phyloP scores from a whole-genome alignment of 306 rosid genomes.

The Prunus mira region DNA sequence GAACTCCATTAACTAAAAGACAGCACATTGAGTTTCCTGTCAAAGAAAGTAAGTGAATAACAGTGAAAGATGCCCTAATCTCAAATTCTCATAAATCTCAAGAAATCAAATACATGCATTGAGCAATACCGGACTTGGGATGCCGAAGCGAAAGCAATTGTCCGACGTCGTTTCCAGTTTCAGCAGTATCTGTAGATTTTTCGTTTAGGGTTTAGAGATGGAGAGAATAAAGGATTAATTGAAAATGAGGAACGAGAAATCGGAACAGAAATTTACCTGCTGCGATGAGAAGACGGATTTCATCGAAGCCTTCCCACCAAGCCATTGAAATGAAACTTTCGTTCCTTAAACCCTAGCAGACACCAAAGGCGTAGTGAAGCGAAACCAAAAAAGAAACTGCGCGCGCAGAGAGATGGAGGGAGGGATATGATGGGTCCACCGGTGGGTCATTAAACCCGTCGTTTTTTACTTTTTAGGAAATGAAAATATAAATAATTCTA shows the following conservation, averaged over 20 bases:
- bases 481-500: too few species aligned
- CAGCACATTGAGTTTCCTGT: constrained; percentile 63
- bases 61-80: background rate
- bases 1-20: constrained; percentile 60
- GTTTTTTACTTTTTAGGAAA: too few species aligned
- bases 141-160: constrained; percentile 58
- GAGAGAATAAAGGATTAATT: background rate
- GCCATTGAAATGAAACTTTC: constrained; percentile 37
- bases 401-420: background rate
- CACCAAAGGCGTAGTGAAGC: background rate
- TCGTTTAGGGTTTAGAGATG: background rate
- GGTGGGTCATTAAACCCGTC: background rate
- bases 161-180: constrained; percentile 50
- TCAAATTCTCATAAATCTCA: background rate
- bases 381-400: background rate
- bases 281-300: constrained; percentile 69
- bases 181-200: constrained; percentile 45
- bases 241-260: background rate
- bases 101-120: background rate
- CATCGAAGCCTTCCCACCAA: constrained; percentile 61
- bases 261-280: constrained; percentile 39
- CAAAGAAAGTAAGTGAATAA: constrained; percentile 11
- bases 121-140: constrained; percentile 67
- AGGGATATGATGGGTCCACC: background rate
- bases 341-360: constrained; percentile 20